phyloP scores from a whole-genome alignment of 306 rosid species.

The Vachellia collinsii region DNA sequence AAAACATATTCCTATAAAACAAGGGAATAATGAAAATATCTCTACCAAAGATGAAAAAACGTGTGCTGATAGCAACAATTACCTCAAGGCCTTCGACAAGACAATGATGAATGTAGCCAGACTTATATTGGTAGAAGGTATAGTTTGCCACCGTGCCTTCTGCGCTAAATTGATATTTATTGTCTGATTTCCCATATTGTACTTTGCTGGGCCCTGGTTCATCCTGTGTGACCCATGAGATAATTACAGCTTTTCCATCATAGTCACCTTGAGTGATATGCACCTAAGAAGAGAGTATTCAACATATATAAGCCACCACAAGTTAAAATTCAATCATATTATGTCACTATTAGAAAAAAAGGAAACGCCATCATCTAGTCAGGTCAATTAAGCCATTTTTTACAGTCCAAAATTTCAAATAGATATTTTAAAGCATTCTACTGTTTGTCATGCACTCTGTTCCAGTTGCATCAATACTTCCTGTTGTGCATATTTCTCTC shows the following conservation, averaged over 20 bases:
- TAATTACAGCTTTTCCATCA: slow-evolving; percentile 85
- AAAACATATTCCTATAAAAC: background rate
- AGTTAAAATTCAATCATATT: slow-evolving; percentile 16
- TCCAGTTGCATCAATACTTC: slow-evolving; percentile 10
- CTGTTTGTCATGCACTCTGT: background rate
- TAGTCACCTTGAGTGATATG: slow-evolving; percentile 98
- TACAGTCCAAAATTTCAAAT: slow-evolving; percentile 26
- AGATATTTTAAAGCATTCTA: slow-evolving; percentile 11
- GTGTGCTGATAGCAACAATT: slow-evolving; percentile 23
- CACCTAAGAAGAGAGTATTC: slow-evolving; percentile 56
- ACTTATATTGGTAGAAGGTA: slow-evolving; percentile 75
- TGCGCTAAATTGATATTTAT: slow-evolving; percentile 50
- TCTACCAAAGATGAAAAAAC: slow-evolving; percentile 32
- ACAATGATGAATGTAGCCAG: slow-evolving; percentile 94
- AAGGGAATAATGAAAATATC: slow-evolving; percentile 13
- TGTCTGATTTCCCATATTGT: slow-evolving; percentile 60
- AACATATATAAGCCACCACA: slow-evolving; percentile 21
- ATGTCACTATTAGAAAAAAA: slow-evolving; percentile 22
- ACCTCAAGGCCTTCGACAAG: slow-evolving; percentile 83
- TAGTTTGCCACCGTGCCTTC: slow-evolving; percentile 65
- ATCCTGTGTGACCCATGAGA: slow-evolving; percentile 87
- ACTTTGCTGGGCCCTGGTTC: slow-evolving; percentile 70
- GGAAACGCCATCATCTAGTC: slow-evolving; percentile 2
- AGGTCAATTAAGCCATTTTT: slow-evolving; percentile 19
- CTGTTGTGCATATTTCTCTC: slow-evolving; percentile 2